Conservation (phyloP, 148 eudicot species). For the Salicornia ramosissima region DNA sequence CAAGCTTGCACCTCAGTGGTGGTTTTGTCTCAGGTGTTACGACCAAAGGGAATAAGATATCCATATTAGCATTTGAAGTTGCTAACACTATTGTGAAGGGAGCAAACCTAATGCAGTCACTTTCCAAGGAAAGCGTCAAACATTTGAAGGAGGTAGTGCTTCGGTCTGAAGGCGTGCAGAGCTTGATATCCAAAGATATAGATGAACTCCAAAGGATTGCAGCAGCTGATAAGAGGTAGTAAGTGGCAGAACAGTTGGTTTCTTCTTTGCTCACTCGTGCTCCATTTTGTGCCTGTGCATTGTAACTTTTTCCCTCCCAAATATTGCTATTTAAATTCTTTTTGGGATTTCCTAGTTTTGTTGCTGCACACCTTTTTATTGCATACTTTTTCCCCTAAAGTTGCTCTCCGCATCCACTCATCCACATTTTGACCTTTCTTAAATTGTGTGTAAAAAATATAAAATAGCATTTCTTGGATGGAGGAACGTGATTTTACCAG, state of each 20-base stretch:
- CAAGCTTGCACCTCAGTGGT: conserved; percentile 68
- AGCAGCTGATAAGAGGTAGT: conserved; percentile 93
- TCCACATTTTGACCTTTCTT: too few relatives aligned
- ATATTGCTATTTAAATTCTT: too few relatives aligned
- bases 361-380: too few relatives aligned
- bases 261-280: background rate
- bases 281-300: background rate
- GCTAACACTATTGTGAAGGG: conserved; percentile 95
- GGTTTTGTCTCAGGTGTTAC: conserved; percentile 85
- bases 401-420: too few relatives aligned
- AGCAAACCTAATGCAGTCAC: conserved; percentile 88
- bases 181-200: conserved; percentile 66
- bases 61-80: conserved; percentile 90
- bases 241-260: conserved; percentile 1
- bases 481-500: background rate
- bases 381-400: too few relatives aligned
- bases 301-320: background rate
- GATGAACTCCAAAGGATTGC: conserved; percentile 84
- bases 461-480: too few relatives aligned
- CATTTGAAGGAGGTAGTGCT: conserved; percentile 87
- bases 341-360: too few relatives aligned
- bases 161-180: conserved; percentile 87
- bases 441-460: too few relatives aligned
- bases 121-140: conserved; percentile 66
- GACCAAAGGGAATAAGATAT: conserved; percentile 79